Conservation (phyloP, 2,329 filamentous ascomycete genomes). For the Hypoxylon sp. region DNA sequence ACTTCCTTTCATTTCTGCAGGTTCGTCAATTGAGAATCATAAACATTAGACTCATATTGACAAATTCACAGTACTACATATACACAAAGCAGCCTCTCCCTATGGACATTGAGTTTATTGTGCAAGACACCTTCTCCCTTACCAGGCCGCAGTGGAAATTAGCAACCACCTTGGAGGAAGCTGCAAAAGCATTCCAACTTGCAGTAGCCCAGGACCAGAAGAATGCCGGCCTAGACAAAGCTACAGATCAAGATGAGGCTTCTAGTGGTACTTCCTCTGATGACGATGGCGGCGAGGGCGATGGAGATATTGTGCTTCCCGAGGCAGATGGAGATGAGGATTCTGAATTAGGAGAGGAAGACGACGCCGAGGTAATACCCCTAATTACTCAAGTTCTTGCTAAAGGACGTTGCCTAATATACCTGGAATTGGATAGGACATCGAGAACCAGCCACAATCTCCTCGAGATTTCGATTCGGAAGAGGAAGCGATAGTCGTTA, state of each 20-base stretch:
- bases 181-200: slow-evolving; percentile 84
- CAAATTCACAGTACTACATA: slow-evolving; percentile 83
- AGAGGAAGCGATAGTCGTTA: slow-evolving; percentile 93
- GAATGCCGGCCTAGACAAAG: slow-evolving; percentile 78
- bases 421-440: slow-evolving; percentile 58
- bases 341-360: slow-evolving; percentile 71
- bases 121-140: slow-evolving; percentile 90
- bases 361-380: slow-evolving; percentile 69
- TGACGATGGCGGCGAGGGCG: slow-evolving; percentile 74
- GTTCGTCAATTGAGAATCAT: slow-evolving; percentile 57
- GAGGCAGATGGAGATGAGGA: slow-evolving; percentile 73
- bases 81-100: slow-evolving; percentile 89
- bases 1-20: slow-evolving; percentile 96
- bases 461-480: slow-evolving; percentile 75
- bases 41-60: slow-evolving; percentile 29
- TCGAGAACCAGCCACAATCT: slow-evolving; percentile 63
- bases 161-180: slow-evolving; percentile 84
- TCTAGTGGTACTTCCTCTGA: slow-evolving; percentile 81
- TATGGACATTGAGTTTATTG: slow-evolving; percentile 97
- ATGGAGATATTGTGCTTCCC: slow-evolving; percentile 73
- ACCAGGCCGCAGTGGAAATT: slow-evolving; percentile 95
- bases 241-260: slow-evolving; percentile 78
- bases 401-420: slow-evolving; percentile 23
- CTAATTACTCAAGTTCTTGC: neutral
- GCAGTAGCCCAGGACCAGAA: slow-evolving; percentile 94